Base-by-base conservation (phyloP, 73 alveolate species). In the Effrenium voratum region DNA sequence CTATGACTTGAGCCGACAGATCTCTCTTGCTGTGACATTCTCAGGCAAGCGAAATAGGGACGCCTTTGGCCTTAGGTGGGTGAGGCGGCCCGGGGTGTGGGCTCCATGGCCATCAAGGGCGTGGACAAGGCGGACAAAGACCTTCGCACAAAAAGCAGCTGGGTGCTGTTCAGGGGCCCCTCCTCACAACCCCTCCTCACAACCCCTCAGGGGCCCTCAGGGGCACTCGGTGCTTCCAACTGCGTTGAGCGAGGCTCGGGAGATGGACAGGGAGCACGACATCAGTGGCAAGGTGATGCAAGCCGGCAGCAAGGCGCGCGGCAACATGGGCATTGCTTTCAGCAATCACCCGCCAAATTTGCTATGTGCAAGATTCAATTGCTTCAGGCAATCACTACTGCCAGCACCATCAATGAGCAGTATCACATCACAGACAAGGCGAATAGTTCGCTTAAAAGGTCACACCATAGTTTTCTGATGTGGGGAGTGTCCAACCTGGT, bases 91-190 rank as follows among this genome's bases (percentile, higher is more conserved):
- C 44, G 95, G 47, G 95, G 95, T 43, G 95, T 87, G 15, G 95
- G 95, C 15, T 50, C 95, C 95, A 60, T 87, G 95, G 84, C 95
- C 55, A 44, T 87, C 66, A 87, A 87, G 30, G 95, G 95, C 95
- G 45, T 28, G 28, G 95, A 87, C 85, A 87, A 87, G 94, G 94
- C 30, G 36, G 46, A 15, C 43, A 12, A 32, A 66, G 22, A 12
- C 13, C 79, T 12, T 26, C 32, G 79, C 79, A 66, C 63, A 52
- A 19, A 52, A 19, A 12, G 63, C 19, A 19, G 8, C 8, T 52
- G 63, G 63, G 63, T 8, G 63, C 19, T 52, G 63, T 52, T 12
- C 63, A 52, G 26, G 26, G 63, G 63, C 19, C 19, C 19, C 63
- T 19, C 19, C 63, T 19, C 63, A 52, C 8, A 52, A 52, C 26